Evolutionary conservation across 148 eudicot species (phyloP).

Genomic region (Chenopodium formosanum): DNA sequence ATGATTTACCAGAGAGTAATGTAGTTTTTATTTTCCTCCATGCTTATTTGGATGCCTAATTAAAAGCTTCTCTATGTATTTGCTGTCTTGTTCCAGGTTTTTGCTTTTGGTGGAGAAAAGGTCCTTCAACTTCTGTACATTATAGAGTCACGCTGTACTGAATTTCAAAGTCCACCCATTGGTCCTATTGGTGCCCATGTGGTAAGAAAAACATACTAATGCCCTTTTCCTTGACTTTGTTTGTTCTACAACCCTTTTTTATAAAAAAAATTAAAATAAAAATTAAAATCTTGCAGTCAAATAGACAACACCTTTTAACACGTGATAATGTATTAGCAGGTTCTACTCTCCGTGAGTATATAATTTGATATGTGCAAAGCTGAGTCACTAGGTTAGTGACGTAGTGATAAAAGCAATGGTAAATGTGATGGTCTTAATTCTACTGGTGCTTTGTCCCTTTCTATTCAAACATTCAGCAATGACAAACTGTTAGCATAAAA

Average conservation of each 20-base stretch:
- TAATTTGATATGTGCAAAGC: not conserved
- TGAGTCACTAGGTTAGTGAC: not conserved
- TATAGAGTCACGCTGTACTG: conserved; percentile 66
- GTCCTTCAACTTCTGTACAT: conserved; percentile 66
- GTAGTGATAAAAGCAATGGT: not conserved
- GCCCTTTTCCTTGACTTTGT: not conserved
- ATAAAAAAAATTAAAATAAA: too few relatives aligned
- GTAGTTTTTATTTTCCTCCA: not conserved
- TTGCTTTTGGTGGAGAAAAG: conserved; percentile 82
- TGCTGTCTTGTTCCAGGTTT: conserved; percentile 51
- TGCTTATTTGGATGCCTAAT: not conserved
- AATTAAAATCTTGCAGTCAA: not conserved
- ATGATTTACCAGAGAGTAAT: not conserved
- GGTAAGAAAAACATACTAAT: conserved; percentile 43
- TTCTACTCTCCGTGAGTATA: not conserved
- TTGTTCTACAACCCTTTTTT: not conserved
- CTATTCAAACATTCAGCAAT: not conserved
- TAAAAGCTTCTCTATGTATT: not conserved
- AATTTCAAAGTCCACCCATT: conserved; percentile 77
- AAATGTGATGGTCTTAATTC: not conserved
- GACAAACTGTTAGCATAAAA: not conserved
- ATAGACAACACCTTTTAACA: not conserved
- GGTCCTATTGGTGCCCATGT: conserved; percentile 92
- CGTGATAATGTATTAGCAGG: not conserved
- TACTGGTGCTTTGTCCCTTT: not conserved